Conservation (phyloP, 768 basidiomycete genomes). For the Termitomyces sp. region DNA sequence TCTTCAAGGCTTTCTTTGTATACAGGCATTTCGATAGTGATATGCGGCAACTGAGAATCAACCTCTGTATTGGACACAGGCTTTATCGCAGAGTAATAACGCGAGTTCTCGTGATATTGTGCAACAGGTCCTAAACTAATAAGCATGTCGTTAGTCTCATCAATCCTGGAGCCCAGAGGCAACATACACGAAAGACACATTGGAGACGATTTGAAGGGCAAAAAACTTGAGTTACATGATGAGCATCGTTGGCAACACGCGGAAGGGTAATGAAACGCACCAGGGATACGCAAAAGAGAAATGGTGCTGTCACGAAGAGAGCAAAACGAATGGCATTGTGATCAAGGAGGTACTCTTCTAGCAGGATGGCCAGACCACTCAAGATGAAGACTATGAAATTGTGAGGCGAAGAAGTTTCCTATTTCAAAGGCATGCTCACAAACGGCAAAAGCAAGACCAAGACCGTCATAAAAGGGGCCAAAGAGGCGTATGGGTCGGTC, state of each 20-base stretch:
- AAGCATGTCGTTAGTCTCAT: neutral
- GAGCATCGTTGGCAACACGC: neutral
- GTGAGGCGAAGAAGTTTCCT: neutral
- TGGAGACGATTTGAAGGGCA: conserved; percentile 60
- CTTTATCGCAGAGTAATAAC: conserved; percentile 69
- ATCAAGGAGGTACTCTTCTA: conserved; percentile 69
- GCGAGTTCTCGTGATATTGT: conserved; percentile 80
- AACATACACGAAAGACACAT: conserved; percentile 57
- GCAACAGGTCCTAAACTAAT: conserved; percentile 77
- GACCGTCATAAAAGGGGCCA: conserved; percentile 68
- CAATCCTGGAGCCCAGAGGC: neutral
- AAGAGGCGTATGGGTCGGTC: conserved; percentile 53
- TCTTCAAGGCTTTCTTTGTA: conserved; percentile 83
- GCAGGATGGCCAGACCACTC: conserved; percentile 48
- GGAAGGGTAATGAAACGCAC: conserved; percentile 31
- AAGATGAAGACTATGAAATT: conserved; percentile 56
- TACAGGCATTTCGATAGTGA: conserved; percentile 80
- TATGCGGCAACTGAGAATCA: conserved; percentile 62
- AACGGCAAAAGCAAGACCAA: conserved; percentile 59
- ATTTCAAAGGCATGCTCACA: conserved; percentile 36
- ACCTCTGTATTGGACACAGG: conserved; percentile 59
- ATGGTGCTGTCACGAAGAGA: conserved; percentile 58
- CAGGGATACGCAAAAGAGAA: conserved; percentile 71
- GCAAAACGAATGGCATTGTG: conserved; percentile 56
- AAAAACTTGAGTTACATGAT: conserved; percentile 50